Percentiles rank a stretch among this genome's conserved stretches.
Evolutionary conservation across 768 basidiomycete genomes (phyloP).

Genomic region (Russula ochroleuca): DNA sequence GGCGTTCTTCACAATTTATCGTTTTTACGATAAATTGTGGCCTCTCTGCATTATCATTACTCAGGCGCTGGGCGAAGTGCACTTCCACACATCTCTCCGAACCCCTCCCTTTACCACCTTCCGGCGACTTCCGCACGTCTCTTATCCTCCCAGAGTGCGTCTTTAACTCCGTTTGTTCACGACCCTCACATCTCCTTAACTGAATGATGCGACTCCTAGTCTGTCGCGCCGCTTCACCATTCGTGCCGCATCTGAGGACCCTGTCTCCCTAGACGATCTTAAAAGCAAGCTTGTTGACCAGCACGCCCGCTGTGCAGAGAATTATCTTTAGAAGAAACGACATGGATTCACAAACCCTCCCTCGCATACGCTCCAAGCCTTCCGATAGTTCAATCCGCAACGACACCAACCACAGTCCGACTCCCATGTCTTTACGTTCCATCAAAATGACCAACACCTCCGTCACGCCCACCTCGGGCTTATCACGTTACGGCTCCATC

Average conservation of each 20-base stretch:
- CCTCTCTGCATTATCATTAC: constrained; percentile 29
- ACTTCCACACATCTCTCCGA: constrained; percentile 32
- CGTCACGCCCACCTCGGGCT: constrained; percentile 36
- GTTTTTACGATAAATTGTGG: too few species aligned
- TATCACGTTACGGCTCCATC: constrained; percentile 52
- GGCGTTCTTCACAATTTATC: constrained; percentile 24
- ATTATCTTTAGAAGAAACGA: constrained; percentile 78
- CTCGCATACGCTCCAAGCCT: constrained; percentile 43
- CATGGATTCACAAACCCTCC: constrained; percentile 74
- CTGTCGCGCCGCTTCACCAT: constrained; percentile 80
- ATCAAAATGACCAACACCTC: constrained; percentile 38
- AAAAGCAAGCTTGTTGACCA: constrained; percentile 69
- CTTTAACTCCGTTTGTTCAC: constrained; percentile 24
- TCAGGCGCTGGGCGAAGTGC: constrained; percentile 61
- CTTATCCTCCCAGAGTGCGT: constrained; percentile 84
- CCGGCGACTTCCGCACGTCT: constrained; percentile 83
- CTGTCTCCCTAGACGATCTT: constrained; percentile 61
- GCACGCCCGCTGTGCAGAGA: constrained; percentile 59
- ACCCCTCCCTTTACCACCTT: too few species aligned
- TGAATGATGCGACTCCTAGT: constrained; percentile 39
- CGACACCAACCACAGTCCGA: constrained; percentile 15
- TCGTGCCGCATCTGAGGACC: constrained; percentile 60
- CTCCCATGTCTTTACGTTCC: constrained; percentile 29
- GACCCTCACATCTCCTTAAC: neutral
- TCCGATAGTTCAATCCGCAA: constrained; percentile 28